Percentiles rank a stretch among this genome's conserved stretches.
Conservation (phyloP, 73 alveolate species). For the Paramecium octaurelia region DNA sequence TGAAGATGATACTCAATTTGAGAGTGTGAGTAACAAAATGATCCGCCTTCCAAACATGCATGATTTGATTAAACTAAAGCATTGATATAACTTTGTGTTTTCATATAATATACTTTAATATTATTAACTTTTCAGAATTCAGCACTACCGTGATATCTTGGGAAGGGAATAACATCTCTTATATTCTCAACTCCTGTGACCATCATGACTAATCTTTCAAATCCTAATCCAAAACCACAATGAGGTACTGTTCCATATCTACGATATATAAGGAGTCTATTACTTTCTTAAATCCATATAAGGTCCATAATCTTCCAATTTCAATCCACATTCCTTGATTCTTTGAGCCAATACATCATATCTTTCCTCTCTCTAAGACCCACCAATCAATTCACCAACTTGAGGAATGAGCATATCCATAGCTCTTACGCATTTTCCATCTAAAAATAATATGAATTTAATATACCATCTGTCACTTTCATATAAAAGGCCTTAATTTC, state of each 20-base stretch:
- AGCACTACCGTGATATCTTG: conserved; percentile 99
- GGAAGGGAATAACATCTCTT: conserved; percentile 99
- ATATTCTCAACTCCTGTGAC: conserved; percentile 98
- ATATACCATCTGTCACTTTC: conserved; percentile 72
- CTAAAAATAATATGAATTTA: conserved; percentile 22
- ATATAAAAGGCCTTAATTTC: conserved; percentile 98
- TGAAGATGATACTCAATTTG: neutral
- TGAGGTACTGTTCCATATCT: conserved; percentile 98
- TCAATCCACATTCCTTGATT: conserved; percentile 83
- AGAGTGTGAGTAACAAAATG: conserved; percentile 11
- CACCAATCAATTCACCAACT: conserved; percentile 99
- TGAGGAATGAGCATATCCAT: conserved; percentile 98
- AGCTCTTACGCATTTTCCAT: conserved; percentile 97
- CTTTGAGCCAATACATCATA: conserved; percentile 79
- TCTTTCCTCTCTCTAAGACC: conserved; percentile 99
- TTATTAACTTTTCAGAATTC: conserved; percentile 82
- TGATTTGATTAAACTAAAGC: neutral
- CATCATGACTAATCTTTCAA: conserved; percentile 98
- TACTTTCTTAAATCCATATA: conserved; percentile 94
- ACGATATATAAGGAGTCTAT: neutral
- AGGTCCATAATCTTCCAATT: conserved; percentile 94
- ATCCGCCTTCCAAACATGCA: neutral
- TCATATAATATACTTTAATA: neutral
- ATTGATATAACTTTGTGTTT: neutral
- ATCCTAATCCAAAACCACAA: conserved; percentile 99